Evolutionary conservation across 495 filamentous ascomycete species (phyloP), one percentile per base, ranked within the genome.

Genomic region (Trichoderma gamsii): DNA sequence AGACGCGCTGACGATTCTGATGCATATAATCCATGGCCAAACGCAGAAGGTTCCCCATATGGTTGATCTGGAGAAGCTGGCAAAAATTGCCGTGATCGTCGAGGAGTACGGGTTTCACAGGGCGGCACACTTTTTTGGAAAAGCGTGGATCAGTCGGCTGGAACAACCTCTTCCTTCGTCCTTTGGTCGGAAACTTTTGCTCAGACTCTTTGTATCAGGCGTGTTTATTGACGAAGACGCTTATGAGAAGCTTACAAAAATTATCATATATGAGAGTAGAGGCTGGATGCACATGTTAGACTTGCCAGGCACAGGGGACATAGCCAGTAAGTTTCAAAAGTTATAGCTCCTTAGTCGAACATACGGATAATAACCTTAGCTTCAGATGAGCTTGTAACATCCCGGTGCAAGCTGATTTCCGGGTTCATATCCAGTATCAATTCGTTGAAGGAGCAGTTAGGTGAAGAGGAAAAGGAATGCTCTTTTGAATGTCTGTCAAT

Each of bases 71-170:
- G 77, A 82, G 16, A 74, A 76, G 68, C 75, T 86, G 16, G 77
- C 78, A 18, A 78, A 83, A 66, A 70, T 86, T 51, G 74, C 79
- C 16, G 76, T 80, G 11, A 66, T 86, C 16, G 78, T 81, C 7
- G 81, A 85, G 68, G 82, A 82, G 66, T 83, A 85, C 67, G 63
- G 76, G 25, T 82, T 79, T 65, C 72, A 74, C 13, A 78, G 81
- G 13, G 73, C 69, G 2, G 59, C 82, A 0, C 46, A 71, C 41
- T 18, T 80, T 3, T 78, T 75, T 49, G 68, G 70, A 18, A 72
- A 78, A 13, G 70, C 70, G 4, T 86, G 83, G 81, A 75, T 72
- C 25, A 32, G 72, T 21, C 35, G 69, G 67, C 66, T 77, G 63
- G 35, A 72, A 66, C 18, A 72, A 46, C 29, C 72, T n/a, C 38